Conservation (phyloP, 805 yeast genomes). For the Ogataea nitratoaversa region DNA sequence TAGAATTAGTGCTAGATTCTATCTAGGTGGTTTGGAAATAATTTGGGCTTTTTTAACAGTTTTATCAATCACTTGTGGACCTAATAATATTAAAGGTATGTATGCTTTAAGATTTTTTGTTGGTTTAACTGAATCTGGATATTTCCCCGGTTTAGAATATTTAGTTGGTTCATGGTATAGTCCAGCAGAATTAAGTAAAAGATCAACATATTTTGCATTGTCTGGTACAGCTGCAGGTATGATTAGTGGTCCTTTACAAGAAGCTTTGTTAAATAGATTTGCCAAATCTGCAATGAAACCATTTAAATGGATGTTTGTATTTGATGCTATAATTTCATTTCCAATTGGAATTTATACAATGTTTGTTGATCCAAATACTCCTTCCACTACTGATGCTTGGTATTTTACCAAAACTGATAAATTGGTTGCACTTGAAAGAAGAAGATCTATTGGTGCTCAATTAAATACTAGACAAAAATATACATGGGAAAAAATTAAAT, state of each 20-base stretch:
- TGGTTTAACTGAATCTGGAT: constrained; percentile 46
- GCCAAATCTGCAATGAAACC: constrained; percentile 24
- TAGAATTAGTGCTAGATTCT: constrained; percentile 39
- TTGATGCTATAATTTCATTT: constrained; percentile 38
- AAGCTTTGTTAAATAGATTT: constrained; percentile 27
- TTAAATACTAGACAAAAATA: constrained; percentile 39
- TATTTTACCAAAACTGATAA: constrained; percentile 38
- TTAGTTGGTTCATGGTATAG: constrained; percentile 36
- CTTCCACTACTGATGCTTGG: constrained; percentile 37
- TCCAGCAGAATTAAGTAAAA: constrained; percentile 32
- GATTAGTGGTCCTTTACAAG: constrained; percentile 37
- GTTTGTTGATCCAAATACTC: constrained; percentile 43
- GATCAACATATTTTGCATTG: constrained; percentile 34
- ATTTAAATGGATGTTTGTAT: constrained; percentile 44
- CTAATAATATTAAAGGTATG: constrained; percentile 24
- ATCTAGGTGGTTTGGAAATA: constrained; percentile 40
- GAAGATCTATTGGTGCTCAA: constrained; percentile 39
- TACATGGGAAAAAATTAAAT: constrained; percentile 36
- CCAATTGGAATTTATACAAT: constrained; percentile 40
- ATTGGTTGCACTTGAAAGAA: constrained; percentile 40
- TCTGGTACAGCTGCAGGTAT: constrained; percentile 34
- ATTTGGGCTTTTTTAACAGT: constrained; percentile 42
- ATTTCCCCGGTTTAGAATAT: constrained; percentile 46
- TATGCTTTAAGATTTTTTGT: constrained; percentile 34
- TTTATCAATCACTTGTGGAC: constrained; percentile 29